These are phyloP conservation scores for Parastagonospora nodorum DNA, from an alignment of 2,329 filamentous ascomycete genomes.

Conservation along the genomic window DNA sequence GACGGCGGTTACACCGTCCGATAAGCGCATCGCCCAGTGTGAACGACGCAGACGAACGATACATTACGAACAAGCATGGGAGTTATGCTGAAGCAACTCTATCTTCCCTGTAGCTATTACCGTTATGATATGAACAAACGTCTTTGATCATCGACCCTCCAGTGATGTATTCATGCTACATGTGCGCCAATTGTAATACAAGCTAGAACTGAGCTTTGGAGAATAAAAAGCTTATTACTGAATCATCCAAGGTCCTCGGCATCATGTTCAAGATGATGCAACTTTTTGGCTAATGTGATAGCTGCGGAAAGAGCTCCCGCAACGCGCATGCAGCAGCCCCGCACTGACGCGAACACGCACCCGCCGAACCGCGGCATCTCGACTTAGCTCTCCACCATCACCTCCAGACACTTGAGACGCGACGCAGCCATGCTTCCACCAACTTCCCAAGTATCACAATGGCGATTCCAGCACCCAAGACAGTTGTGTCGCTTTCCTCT, in stretches of 20 bases:
- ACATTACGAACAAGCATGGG: conserved; percentile 17
- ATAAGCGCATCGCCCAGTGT: conserved; percentile 34
- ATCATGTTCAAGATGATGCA: not conserved
- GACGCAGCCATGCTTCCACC: not conserved
- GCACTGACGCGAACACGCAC: conserved; percentile 9
- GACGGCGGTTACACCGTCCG: conserved; percentile 71
- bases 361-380: conserved; percentile 19
- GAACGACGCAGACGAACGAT: conserved; percentile 13
- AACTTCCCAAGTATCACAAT: conserved; percentile 2
- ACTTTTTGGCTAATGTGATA: not conserved
- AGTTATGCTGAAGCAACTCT: not conserved
- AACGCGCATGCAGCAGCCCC: not conserved
- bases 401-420: not conserved
- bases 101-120: conserved; percentile 23
- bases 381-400: not conserved
- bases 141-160: not conserved
- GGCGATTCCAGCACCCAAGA: conserved; percentile 16
- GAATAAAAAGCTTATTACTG: no score
- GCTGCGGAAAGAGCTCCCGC: not conserved
- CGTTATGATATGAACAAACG: conserved; percentile 21
- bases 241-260: not conserved
- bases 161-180: not conserved
- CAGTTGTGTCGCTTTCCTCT: conserved; percentile 15
- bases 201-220: no score
- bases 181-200: no score